A percentile compares a stretch with the other conserved stretches of the same genome.
Evolutionary conservation across 2,329 filamentous ascomycete species (phyloP).

Genomic region (Penicillium sp.): DNA sequence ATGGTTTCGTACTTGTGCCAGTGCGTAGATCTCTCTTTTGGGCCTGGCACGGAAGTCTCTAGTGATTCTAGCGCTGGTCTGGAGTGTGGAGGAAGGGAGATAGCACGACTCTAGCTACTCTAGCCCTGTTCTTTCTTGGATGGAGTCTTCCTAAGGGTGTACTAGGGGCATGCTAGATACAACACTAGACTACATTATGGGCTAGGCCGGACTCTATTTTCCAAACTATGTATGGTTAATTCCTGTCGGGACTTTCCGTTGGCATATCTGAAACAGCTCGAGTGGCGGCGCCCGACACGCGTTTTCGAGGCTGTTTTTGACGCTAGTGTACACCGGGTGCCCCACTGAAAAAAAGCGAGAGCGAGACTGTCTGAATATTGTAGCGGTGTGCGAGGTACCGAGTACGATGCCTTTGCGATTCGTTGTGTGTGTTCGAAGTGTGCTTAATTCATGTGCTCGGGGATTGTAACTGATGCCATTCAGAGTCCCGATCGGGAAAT

Average conservation of each 20-base stretch:
- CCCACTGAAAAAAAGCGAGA: conserved; percentile 11
- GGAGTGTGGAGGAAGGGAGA: background rate
- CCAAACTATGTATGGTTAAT: background rate
- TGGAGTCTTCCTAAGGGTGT: background rate
- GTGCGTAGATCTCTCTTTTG: background rate
- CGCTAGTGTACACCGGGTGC: conserved; percentile 16
- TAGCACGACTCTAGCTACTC: background rate
- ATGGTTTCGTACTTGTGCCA: background rate
- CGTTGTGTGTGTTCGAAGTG: too few relatives aligned
- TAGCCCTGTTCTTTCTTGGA: background rate
- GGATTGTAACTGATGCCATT: background rate
- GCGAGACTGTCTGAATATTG: conserved; percentile 8
- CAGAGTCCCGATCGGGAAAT: background rate
- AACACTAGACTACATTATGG: background rate
- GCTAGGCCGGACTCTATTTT: background rate
- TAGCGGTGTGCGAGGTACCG: conserved; percentile 9
- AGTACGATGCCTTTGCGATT: background rate
- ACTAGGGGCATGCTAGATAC: background rate
- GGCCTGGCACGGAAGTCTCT: background rate
- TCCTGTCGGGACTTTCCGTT: conserved; percentile 15
- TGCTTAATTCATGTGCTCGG: too few relatives aligned
- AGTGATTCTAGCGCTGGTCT: background rate
- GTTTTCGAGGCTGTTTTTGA: conserved; percentile 17
- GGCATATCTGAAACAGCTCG: conserved; percentile 20
- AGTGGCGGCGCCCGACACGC: conserved; percentile 15